Evolutionary conservation across 106 monocot species (phyloP).

Genomic region (Cymbidium sinense): DNA sequence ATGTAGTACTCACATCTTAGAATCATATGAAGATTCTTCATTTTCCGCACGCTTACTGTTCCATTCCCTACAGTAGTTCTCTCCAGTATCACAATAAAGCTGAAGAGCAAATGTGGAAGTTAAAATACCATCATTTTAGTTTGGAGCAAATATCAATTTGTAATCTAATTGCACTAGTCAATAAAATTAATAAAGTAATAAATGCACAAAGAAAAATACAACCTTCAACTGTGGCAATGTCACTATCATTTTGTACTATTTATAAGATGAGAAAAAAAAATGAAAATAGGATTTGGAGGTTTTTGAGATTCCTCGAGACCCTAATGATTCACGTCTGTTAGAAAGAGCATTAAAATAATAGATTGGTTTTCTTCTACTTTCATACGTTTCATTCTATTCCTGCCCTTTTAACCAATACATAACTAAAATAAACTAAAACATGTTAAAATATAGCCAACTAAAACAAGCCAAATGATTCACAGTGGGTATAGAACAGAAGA

Average conservation of each 20-base stretch:
- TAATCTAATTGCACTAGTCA: neutral
- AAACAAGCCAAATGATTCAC: neutral
- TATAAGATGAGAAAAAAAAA: neutral
- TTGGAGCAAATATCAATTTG: neutral
- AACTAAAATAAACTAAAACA: neutral
- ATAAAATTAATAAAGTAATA: neutral
- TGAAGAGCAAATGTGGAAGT: conserved; percentile 29
- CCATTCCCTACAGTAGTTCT: conserved; percentile 81
- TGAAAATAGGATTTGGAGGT: neutral
- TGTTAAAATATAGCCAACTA: neutral
- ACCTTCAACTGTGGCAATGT: neutral
- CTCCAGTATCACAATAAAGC: conserved; percentile 85
- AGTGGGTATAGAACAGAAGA: neutral
- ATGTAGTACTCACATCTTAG: conserved; percentile 58
- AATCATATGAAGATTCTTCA: conserved; percentile 63
- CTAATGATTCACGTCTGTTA: neutral
- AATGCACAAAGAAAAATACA: neutral
- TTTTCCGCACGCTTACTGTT: conserved; percentile 53
- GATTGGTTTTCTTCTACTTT: neutral
- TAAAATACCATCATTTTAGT: neutral
- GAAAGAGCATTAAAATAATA: neutral
- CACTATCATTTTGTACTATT: neutral
- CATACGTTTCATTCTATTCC: neutral
- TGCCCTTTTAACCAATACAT: neutral
- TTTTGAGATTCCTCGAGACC: neutral